Evolutionary conservation across 2,329 filamentous ascomycete species (phyloP).

Genomic region (Colletotrichum spinosum): DNA sequence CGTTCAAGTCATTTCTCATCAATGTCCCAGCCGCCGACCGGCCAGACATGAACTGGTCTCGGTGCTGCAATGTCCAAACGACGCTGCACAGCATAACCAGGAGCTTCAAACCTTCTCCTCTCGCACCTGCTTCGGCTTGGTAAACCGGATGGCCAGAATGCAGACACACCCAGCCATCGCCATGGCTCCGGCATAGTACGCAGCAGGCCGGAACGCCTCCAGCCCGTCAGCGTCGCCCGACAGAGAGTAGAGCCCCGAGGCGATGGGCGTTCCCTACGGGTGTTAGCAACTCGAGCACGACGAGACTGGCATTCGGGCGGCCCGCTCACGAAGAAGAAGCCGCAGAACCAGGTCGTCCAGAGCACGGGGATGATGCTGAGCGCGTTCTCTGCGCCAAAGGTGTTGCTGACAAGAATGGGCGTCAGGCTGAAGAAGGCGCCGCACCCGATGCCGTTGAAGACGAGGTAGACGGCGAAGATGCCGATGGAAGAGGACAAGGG

Average conservation of each 20-base stretch:
- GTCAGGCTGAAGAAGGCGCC: conserved; percentile 46
- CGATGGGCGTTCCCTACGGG: conserved; percentile 43
- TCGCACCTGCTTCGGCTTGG: neutral
- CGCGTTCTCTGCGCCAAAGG: conserved; percentile 41
- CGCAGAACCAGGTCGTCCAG: conserved; percentile 45
- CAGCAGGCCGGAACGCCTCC: conserved; percentile 41
- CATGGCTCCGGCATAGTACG: conserved; percentile 44
- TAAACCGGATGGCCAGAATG: conserved; percentile 11
- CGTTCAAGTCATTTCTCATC: too few relatives aligned
- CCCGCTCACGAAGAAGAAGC: conserved; percentile 43
- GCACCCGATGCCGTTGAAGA: conserved; percentile 44
- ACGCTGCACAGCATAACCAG: too few relatives aligned
- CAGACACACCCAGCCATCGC: conserved; percentile 37
- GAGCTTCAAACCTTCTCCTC: neutral
- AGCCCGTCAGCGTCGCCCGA: conserved; percentile 37
- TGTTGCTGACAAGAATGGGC: conserved; percentile 39
- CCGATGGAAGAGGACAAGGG: conserved; percentile 42
- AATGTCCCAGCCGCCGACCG: too few relatives aligned
- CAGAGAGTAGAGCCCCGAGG: conserved; percentile 42
- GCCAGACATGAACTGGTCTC: too few relatives aligned
- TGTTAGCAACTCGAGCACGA: too few relatives aligned
- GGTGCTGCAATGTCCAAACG: too few relatives aligned
- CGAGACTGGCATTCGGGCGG: neutral
- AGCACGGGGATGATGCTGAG: conserved; percentile 43
- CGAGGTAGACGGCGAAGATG: conserved; percentile 40